Base-by-base conservation (phyloP, 1,284 basidiomycete genomes). In the Cryptococcus neoformans region DNA sequence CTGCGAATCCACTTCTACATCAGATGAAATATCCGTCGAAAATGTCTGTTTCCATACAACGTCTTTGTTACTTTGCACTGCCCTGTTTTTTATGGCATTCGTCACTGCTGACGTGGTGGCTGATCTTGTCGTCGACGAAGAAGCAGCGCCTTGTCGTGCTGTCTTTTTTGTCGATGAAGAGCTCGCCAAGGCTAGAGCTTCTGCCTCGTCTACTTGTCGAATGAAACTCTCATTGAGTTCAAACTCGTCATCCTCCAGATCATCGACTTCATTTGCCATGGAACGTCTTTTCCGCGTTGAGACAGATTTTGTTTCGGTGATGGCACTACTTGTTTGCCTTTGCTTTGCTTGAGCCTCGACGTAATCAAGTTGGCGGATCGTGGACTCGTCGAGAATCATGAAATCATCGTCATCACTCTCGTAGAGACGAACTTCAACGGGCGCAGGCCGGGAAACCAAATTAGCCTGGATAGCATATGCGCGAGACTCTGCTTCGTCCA, bases 311-410 rank as follows among this genome's bases (percentile, higher is more conserved):
- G 12, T 56, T 49, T 12, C 48, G 17, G 46, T 50, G 16, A 50
- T 34, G 5, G 7, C 38, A 40, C 47, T 36, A 14, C 21, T 34
- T 9, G 35, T 10, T 35, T 49, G 21, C 8, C n/a, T 35, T 49
- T 36, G 35, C 34, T 7, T 34, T n/a, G 21, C 34, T 17, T 40
- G 14, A 4, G 53, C 38, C 48, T 53, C 16, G 21, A 56, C n/a
- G 44, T 42, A 16, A 53, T 64, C 63, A 6, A 63, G 12, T 17
- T 62, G 63, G 14, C 57, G 49, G 17, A 68, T 61, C 42, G 62
- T 62, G 4, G 48, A 54, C 11, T 62, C 61, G 51, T 66, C 61
- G 12, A 57, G 48, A 14, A 51, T 55, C 53, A 51, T 58, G 36
- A 56, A 55, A 35, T 57, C 58, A 35, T 60, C 59, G 36, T 54